These are phyloP conservation scores for Wickerhamiella infanticola DNA, from an alignment of 1,139 yeast genomes.

Conservation along the genomic window DNA sequence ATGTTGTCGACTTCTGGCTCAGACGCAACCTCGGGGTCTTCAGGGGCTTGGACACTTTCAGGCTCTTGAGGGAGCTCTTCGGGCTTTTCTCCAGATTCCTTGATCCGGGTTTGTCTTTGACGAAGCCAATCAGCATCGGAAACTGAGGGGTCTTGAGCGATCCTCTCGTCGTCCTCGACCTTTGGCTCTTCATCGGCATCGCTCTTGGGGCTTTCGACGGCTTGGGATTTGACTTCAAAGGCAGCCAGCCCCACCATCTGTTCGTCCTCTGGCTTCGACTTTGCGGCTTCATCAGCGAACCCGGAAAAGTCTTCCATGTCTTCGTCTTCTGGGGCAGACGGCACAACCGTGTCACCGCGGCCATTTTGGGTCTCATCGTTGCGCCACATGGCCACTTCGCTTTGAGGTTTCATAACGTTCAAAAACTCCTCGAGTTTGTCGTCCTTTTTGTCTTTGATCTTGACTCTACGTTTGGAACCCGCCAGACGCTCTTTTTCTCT, in stretches of 20 bases:
- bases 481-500: conserved; percentile 16
- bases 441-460: conserved; percentile 24
- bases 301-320: conserved; percentile 13
- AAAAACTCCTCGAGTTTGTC: conserved; percentile 65
- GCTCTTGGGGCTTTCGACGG: conserved; percentile 10
- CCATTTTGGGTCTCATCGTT: conserved; percentile 37
- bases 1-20: conserved; percentile 4
- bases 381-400: conserved; percentile 54
- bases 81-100: conserved; percentile 20
- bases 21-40: background rate
- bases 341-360: conserved; percentile 6
- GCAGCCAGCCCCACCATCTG: conserved; percentile 12
- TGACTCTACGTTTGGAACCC: conserved; percentile 32
- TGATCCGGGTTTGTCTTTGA: conserved; percentile 59
- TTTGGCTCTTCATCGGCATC: conserved; percentile 7
- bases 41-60: conserved; percentile 6
- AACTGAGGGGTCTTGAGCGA: conserved; percentile 22
- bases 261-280: conserved; percentile 7
- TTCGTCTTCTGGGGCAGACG: conserved; percentile 13
- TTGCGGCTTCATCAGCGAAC: conserved; percentile 19
- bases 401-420: conserved; percentile 67
- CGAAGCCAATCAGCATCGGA: conserved; percentile 86
- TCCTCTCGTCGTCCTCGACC: conserved; percentile 26
- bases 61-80: conserved; percentile 6
- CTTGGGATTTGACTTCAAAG: conserved; percentile 17